Percentiles rank a stretch among this genome's conserved stretches.
phyloP scores from a whole-genome alignment of 805 yeast genomes.

The Peterozyma toletana region DNA sequence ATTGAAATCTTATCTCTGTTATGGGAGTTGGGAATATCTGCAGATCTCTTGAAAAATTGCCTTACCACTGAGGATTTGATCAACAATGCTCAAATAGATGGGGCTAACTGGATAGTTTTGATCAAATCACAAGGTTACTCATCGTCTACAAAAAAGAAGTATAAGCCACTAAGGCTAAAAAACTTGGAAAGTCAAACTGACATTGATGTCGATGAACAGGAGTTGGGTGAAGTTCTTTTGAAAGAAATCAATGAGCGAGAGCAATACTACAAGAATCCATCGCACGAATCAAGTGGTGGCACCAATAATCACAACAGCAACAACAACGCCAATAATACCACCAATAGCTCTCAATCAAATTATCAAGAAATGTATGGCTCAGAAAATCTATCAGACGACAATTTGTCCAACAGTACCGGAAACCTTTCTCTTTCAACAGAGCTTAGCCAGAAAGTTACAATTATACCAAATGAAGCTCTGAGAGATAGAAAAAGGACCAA shows the following conservation, averaged over 20 bases:
- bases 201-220: constrained; percentile 65
- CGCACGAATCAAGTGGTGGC: background rate
- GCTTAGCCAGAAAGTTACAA: constrained; percentile 46
- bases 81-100: constrained; percentile 56
- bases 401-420: constrained; percentile 14
- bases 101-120: constrained; percentile 69
- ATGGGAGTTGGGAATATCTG: constrained; percentile 75
- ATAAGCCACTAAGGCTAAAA: constrained; percentile 71
- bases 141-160: constrained; percentile 35
- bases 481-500: constrained; percentile 69
- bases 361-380: constrained; percentile 9
- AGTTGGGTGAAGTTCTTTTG: constrained; percentile 41
- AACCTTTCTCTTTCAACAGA: constrained; percentile 19
- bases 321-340: background rate
- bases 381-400: constrained; percentile 13
- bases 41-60: constrained; percentile 53
- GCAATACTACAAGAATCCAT: constrained; percentile 5
- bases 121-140: constrained; percentile 57
- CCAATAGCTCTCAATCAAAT: background rate
- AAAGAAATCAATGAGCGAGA: constrained; percentile 14
- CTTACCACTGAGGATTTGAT: constrained; percentile 55
- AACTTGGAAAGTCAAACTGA: constrained; percentile 57
- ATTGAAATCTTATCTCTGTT: constrained; percentile 53
- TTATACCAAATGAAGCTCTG: constrained; percentile 76
- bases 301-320: background rate